phyloP scores from a whole-genome alignment of 345 rosid genomes.

The Eutrema heterophyllum region DNA sequence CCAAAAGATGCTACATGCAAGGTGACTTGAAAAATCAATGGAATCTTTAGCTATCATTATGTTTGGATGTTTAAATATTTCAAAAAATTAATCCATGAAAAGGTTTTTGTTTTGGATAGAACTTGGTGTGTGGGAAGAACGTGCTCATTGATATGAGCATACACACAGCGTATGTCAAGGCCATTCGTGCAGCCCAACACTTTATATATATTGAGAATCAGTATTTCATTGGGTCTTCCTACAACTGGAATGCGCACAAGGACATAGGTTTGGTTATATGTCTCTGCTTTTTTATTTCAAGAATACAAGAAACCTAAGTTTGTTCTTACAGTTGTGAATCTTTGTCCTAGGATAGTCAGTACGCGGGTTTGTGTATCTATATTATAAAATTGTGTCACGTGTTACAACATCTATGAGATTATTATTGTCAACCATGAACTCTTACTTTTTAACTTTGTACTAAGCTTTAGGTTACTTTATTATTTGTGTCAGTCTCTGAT shows the following conservation, averaged over 20 bases:
- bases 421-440: neutral
- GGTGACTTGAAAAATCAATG: slow-evolving; percentile 39
- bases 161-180: slow-evolving; percentile 79
- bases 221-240: slow-evolving; percentile 92
- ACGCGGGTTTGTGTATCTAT: neutral
- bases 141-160: slow-evolving; percentile 84
- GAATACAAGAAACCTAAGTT: neutral
- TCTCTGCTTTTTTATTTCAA: neutral
- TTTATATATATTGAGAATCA: slow-evolving; percentile 88
- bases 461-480: neutral
- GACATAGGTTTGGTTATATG: slow-evolving; percentile 49
- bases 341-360: neutral
- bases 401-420: neutral
- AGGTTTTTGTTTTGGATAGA: slow-evolving; percentile 39
- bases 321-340: neutral
- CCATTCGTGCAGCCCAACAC: slow-evolving; percentile 83
- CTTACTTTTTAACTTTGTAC: neutral
- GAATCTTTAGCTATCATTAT: neutral
- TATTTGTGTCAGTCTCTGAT: neutral
- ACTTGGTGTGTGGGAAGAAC: slow-evolving; percentile 79
- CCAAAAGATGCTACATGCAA: slow-evolving; percentile 57
- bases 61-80: neutral
- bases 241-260: slow-evolving; percentile 67
- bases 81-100: neutral
- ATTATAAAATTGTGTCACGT: neutral